Evolutionary conservation across 2,329 filamentous ascomycete species (phyloP), one percentile per base, ranked within the genome.

Genomic region (Thermoascus crustaceus): DNA sequence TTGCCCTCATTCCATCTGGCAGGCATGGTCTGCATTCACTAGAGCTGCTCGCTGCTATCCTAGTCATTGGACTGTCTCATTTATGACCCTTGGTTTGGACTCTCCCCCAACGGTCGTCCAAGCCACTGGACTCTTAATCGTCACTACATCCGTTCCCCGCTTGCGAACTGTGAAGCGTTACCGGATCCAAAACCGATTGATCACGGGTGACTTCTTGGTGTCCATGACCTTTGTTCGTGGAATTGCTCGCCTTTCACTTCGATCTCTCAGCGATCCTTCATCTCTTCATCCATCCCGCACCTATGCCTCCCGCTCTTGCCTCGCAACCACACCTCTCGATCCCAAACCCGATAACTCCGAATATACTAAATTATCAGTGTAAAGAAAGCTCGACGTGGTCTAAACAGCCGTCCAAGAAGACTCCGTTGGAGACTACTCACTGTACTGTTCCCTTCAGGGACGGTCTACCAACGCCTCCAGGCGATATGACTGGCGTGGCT

Each of bases 401-500:
- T 32, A 40, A 42, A 31, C 36, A 38, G 31, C 39, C 32, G 4
- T 22, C 35, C 8, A 34, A 36, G 8, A 29, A 34, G 21, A 32
- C 42, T 42, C 34, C 36, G 32, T 35, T 36, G 34, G 44, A 49
- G 30, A 29, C 43, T 31, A 40, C 49, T 23, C 46, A 47, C 39
- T 59, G 55, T 55, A 54, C 55, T 43, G 54, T 52, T 54, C 54
- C 59, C 33, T 55, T 59, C 34, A 47, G 58, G 51, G 57, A 57
- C 59, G 61, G 61, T 46, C 47, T 64, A 23, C 60, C 58, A 14
- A 64, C 61, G 17, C 61, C 61, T 38, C 61, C 60, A 23, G 47
- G 45, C 56, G 61, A 64, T 33, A 64, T 64, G 61, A 59, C 53
- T 32, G 58, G 60, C n/a, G 47, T 64, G 31, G 51, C 60, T 19